Evolutionary conservation across 257 asterid species (phyloP).

Genomic region (Solanum corneliomulleri): DNA sequence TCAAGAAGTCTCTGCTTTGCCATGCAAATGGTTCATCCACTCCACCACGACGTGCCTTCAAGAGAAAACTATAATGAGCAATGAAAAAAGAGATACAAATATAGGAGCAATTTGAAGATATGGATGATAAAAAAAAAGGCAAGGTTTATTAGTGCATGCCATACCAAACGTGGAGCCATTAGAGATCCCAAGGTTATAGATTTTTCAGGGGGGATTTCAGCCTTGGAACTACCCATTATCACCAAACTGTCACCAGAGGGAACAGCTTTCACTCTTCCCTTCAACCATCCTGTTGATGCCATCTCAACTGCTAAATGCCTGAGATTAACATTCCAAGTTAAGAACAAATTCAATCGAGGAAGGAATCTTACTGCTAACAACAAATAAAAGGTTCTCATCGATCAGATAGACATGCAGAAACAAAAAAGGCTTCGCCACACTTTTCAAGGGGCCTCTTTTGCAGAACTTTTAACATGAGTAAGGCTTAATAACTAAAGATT

Average conservation of each 20-base stretch:
- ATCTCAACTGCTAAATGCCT: constrained; percentile 74
- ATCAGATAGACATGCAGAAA: background rate
- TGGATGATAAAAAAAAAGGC: background rate
- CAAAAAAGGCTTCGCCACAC: background rate
- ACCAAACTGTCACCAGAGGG: constrained; percentile 92
- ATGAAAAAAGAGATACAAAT: background rate
- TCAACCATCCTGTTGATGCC: constrained; percentile 88
- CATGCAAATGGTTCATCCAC: constrained; percentile 95
- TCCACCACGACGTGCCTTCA: constrained; percentile 83
- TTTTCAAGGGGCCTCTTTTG: background rate
- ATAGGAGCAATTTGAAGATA: background rate
- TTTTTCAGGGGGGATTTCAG: constrained; percentile 88
- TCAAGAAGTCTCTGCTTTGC: constrained; percentile 82
- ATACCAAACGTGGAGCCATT: constrained; percentile 88
- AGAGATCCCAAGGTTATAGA: constrained; percentile 78
- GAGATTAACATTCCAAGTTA: background rate
- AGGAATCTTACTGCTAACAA: background rate
- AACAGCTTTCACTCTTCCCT: constrained; percentile 90
- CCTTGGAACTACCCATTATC: constrained; percentile 73
- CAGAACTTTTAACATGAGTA: background rate
- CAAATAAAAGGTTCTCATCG: background rate
- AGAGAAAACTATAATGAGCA: background rate
- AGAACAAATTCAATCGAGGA: background rate
- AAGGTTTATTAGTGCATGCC: background rate
- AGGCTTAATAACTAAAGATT: background rate